A percentile compares a stretch with the other conserved stretches of the same genome.
These are phyloP conservation scores for Persicaria tinctoria DNA, from an alignment of 148 eudicot genomes.

Conservation along the genomic window DNA sequence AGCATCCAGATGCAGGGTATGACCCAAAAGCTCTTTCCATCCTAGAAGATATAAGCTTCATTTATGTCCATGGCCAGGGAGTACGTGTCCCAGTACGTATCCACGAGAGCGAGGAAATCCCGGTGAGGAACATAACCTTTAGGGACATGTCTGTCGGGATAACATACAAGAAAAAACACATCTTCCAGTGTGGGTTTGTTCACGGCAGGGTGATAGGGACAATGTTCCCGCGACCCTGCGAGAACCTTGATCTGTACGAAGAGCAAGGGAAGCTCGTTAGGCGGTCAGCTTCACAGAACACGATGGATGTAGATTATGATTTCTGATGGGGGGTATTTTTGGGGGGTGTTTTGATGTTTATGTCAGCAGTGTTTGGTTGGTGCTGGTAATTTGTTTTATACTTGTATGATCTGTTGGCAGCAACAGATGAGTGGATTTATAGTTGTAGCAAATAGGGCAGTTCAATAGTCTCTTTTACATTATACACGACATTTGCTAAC, in stretches of 20 bases:
- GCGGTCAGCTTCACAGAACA: constrained; percentile 45
- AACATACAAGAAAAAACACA: constrained; percentile 71
- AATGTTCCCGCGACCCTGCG: constrained; percentile 77
- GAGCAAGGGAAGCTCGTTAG: constrained; percentile 65
- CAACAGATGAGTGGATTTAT: too few relatives aligned
- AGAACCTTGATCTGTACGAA: constrained; percentile 75
- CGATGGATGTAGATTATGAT: constrained; percentile 72
- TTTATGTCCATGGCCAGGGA: constrained; percentile 64
- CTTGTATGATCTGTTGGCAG: too few relatives aligned
- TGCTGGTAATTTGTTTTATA: too few relatives aligned
- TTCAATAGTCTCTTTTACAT: too few relatives aligned
- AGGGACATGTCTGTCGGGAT: constrained; percentile 82
- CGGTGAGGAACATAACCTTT: constrained; percentile 54
- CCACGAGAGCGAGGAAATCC: constrained; percentile 78
- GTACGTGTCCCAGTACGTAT: constrained; percentile 89
- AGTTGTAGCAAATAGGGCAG: too few relatives aligned
- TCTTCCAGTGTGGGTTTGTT: constrained; percentile 79
- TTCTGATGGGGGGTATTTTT: constrained; percentile 28
- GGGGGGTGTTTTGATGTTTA: too few relatives aligned
- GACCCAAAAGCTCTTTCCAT: constrained; percentile 62
- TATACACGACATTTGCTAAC: too few relatives aligned
- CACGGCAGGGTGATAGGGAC: constrained; percentile 77
- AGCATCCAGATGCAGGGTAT: constrained; percentile 77
- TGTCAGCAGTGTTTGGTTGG: too few relatives aligned
- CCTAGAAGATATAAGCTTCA: constrained; percentile 53